Conservation (phyloP, 805 yeast genomes). For the Candida ficus region DNA sequence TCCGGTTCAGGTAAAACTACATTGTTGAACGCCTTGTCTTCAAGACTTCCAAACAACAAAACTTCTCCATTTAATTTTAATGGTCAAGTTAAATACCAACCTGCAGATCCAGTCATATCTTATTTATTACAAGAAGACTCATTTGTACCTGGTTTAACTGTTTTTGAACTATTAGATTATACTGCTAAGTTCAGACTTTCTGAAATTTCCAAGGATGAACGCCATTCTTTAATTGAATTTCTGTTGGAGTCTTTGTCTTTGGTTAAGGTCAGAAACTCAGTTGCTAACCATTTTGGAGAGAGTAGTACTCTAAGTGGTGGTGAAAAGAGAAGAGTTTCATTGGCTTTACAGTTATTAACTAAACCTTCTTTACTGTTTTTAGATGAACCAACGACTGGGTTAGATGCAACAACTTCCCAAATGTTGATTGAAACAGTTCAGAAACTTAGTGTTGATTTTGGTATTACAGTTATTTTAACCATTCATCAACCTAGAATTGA, state of each 20-base stretch:
- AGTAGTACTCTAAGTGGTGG: conserved; percentile 69
- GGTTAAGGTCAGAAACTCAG: conserved; percentile 54
- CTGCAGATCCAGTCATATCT: conserved; percentile 30
- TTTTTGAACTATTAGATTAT: conserved; percentile 60
- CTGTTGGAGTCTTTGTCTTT: conserved; percentile 62
- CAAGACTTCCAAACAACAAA: conserved; percentile 31
- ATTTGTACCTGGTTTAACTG: conserved; percentile 64
- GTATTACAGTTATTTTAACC: conserved; percentile 69
- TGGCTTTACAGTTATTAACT: conserved; percentile 71
- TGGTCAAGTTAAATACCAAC: conserved; percentile 37
- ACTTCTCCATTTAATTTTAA: conserved; percentile 31
- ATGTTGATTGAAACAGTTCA: conserved; percentile 57
- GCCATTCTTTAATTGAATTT: conserved; percentile 48
- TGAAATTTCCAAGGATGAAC: conserved; percentile 36
- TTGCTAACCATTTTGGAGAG: conserved; percentile 37
- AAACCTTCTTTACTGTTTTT: conserved; percentile 73
- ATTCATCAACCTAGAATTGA: conserved; percentile 86
- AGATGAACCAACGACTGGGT: conserved; percentile 88
- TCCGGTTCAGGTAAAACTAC: conserved; percentile 89
- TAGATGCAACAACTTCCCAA: conserved; percentile 74
- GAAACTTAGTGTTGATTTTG: conserved; percentile 46
- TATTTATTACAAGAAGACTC: conserved; percentile 76
- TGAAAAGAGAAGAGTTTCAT: conserved; percentile 70
- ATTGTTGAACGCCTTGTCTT: conserved; percentile 58
- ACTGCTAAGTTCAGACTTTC: conserved; percentile 72